Base-by-base conservation (phyloP, 2,329 filamentous ascomycete genomes). In the Fusarium ambrosium region DNA sequence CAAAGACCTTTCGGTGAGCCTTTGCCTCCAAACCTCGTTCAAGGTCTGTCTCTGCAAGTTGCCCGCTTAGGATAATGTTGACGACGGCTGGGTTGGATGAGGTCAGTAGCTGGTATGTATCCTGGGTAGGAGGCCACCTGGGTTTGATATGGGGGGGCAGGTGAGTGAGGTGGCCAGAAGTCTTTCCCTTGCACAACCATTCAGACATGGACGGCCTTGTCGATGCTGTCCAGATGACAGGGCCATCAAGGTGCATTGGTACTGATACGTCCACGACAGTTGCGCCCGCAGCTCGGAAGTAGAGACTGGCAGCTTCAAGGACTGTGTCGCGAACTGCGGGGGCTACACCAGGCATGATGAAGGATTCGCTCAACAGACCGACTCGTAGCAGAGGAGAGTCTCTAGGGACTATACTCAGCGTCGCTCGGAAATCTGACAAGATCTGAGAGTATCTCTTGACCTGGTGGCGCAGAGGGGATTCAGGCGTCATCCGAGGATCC, bases 241-340 rank as follows among this genome's bases (percentile, higher is more conserved):
- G 84, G 0, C 86, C 88, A 7, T 85, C 77, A 5, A 81, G 75
- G 72, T 90, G 88, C 72, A 88, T 81, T 0, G 87, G 87, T 4
- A 89, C 79, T 0, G 84, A 87, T 1, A 89, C 73, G 9, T 87
- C 84, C 4, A 81, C 70, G 6, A 89, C 85, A 9, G 79, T 76
- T 3, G 86, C 87, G 2, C 87, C 87, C 9, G 84, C 80, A 11
- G 81, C 78, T 29, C 73, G 66, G 73, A 88, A 84, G 48, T 37
- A 68, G 18, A 43, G 8, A 8, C 18, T 63, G 9, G 85, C 85
- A 6, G 83, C 80, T 7, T 79, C 61, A 7, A 80, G 71, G 22
- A 87, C 82, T 2, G 76, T 79, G n/a, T 82, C 77, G 22, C 80
- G 75, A 1, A 89, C 85, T n/a, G 84, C 80, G 1, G 79, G 48